phyloP scores from a whole-genome alignment of 495 filamentous ascomycete genomes.

The Xylaria scruposa region DNA sequence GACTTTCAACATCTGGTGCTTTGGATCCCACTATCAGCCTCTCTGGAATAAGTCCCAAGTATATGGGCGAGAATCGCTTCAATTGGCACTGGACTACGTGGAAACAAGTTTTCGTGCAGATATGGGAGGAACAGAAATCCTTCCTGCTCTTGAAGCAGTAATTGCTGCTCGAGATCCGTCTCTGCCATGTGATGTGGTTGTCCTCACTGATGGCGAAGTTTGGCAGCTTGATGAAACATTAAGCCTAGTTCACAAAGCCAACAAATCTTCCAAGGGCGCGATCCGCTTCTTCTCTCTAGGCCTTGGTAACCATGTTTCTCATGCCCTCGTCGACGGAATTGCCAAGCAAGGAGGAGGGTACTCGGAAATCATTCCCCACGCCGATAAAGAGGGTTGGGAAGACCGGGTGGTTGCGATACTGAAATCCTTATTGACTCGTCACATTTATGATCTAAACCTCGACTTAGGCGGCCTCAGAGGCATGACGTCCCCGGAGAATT shows the following conservation, averaged over 20 bases:
- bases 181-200: no score
- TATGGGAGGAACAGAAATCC: no score
- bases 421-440: constrained; percentile 56
- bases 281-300: constrained; percentile 64
- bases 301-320: constrained; percentile 59
- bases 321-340: constrained; percentile 63
- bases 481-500: constrained; percentile 11
- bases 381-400: constrained; percentile 40
- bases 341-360: constrained; percentile 62
- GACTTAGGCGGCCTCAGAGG: not conserved
- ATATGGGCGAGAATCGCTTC: no score
- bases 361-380: constrained; percentile 54
- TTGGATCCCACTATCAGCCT: no score
- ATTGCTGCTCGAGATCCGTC: no score
- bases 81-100: no score
- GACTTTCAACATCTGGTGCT: no score
- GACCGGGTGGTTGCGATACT: constrained; percentile 65
- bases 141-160: no score
- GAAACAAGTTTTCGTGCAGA: no score
- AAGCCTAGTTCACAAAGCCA: constrained; percentile 47
- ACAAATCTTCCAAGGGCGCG: constrained; percentile 40
- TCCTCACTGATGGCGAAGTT: constrained; percentile 66
- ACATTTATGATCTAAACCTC: not conserved
- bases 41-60: no score
- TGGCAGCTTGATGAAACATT: constrained; percentile 56